Percentiles rank a stretch among this genome's conserved stretches.
Conservation (phyloP, 345 rosid species). For the Jatropha curcas region DNA sequence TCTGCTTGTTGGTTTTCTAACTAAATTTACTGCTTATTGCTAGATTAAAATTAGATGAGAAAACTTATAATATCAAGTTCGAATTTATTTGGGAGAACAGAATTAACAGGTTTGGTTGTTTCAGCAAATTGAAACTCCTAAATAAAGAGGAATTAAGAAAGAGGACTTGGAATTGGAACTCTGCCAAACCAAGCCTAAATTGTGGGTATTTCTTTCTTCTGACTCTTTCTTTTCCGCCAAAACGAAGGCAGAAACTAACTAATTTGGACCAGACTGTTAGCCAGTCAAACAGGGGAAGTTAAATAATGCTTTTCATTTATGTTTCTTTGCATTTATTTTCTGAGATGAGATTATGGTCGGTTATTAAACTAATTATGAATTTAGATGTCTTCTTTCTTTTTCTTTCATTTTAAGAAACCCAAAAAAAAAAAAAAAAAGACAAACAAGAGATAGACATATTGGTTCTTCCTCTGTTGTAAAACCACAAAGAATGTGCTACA, state of each 20-base stretch:
- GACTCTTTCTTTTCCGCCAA: background rate
- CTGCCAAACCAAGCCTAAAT: background rate
- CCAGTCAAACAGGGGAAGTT: background rate
- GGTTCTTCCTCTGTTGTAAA: background rate
- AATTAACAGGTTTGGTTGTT: too few relatives aligned
- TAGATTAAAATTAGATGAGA: too few relatives aligned
- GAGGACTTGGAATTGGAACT: too few relatives aligned
- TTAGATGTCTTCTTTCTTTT: too few relatives aligned
- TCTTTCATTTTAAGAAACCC: too few relatives aligned
- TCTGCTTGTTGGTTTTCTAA: background rate
- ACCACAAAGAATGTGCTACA: background rate
- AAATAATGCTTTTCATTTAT: background rate
- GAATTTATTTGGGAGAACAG: too few relatives aligned
- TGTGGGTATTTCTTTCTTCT: background rate
- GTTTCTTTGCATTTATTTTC: background rate
- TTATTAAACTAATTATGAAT: background rate
- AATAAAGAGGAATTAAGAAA: too few relatives aligned
- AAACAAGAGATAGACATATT: too few relatives aligned
- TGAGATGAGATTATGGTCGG: background rate
- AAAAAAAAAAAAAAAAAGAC: too few relatives aligned
- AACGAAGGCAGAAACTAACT: background rate
- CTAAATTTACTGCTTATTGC: background rate
- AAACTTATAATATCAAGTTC: too few relatives aligned
- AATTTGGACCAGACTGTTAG: background rate
- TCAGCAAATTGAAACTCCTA: too few relatives aligned